Base-by-base conservation (phyloP, 768 basidiomycete species). In the Mycena latifolia region DNA sequence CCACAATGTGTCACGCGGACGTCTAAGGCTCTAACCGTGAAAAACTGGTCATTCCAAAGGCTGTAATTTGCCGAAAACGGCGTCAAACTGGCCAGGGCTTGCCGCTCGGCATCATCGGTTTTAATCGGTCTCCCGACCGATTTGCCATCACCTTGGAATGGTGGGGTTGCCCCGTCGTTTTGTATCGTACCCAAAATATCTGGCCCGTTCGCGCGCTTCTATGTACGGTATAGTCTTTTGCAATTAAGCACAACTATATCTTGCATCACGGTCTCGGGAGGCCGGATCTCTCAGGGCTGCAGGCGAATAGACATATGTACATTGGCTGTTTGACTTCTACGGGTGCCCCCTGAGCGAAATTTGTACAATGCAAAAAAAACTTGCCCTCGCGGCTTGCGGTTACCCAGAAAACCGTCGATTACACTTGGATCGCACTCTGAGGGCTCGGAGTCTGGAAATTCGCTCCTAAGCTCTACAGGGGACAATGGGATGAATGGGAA, bases 401-500 rank as follows among this genome's bases (percentile, higher is more conserved):
- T 28, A 55, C 54, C 41, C 39, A 55, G 54, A 15, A 55, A 55
- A 15, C 54, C 39, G 39, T 43, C 11, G 39, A 55, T 55, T 39
- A 39, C n/a, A n/a, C n/a, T n/a, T n/a, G n/a, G 54, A 55, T 55
- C 54, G 37, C 39, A 55, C 54, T 43, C 39, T 55, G 54, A 41
- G 39, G 54, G 39, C 54, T 55, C 54, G 54, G 39, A 43, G 39
- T 55, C 54, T 55, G 39, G 24, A 55, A 55, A 55, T 55, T 55
- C n/a, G 43, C 54, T n/a, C 35, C 41, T 14, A 27, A 39, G 39
- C 54, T 55, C 54, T 41, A 55, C 37, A 55, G 54, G 54, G 29
- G 9, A 20, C n/a, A n/a, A n/a, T n/a, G n/a, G n/a, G n/a, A n/a
- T n/a, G 17, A 18, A 51, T 51, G 28, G 31, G 37, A 37, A 37